A percentile compares a stretch with the other conserved stretches of the same genome.
Conservation (phyloP, 179 eudicot species). For the Silene coronaria region DNA sequence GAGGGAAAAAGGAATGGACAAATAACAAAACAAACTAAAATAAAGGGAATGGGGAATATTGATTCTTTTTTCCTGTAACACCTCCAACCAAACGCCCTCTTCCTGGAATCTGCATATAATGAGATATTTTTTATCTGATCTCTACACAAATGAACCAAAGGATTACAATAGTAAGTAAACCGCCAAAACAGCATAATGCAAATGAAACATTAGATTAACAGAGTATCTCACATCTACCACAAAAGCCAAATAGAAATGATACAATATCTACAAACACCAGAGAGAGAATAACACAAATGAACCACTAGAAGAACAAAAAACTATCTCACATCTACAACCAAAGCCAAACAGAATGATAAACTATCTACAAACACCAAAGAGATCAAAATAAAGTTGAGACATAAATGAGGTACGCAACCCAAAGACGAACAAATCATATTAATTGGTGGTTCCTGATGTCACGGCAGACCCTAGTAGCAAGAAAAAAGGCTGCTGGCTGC, state of each 20-base stretch:
- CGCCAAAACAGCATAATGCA: not conserved
- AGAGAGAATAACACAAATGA: no score
- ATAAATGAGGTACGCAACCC: not conserved
- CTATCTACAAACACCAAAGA: not conserved
- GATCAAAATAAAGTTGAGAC: not conserved
- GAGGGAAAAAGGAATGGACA: no score
- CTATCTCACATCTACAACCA: not conserved
- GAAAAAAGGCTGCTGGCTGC: not conserved
- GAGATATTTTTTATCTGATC: no score
- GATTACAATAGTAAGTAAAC: not conserved
- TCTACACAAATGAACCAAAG: not conserved
- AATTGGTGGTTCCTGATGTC: no score
- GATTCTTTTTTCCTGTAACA: no score
- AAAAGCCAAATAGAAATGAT: not conserved
- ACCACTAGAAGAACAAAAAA: not conserved
- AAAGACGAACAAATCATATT: no score
- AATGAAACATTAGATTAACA: not conserved
- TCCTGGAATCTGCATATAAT: no score
- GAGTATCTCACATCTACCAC: not conserved
- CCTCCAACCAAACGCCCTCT: no score
- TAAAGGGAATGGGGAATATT: no score
- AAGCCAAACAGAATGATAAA: not conserved
- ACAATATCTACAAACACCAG: not conserved
- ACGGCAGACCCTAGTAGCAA: no score
- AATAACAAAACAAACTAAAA: no score